Evolutionary conservation across 495 filamentous ascomycete species (phyloP).

Genomic region (Daldinia childiae): DNA sequence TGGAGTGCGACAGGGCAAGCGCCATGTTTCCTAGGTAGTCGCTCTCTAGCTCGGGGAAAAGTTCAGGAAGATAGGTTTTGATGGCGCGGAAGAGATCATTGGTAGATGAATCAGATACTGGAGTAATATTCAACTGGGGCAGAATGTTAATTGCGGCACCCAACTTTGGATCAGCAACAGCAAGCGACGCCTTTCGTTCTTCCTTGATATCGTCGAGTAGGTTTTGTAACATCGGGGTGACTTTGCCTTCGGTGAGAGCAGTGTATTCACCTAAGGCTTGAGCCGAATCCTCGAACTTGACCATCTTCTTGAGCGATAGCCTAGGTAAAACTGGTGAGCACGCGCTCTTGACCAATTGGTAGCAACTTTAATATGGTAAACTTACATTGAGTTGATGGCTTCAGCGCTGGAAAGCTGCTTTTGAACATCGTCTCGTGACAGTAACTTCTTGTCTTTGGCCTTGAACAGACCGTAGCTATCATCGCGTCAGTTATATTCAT

Average conservation of each 20-base stretch:
- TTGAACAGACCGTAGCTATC: constrained; percentile 91
- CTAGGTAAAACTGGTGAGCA: constrained; percentile 55
- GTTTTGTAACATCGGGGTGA: constrained; percentile 85
- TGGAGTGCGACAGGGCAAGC: constrained; percentile 93
- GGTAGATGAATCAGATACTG: constrained; percentile 87
- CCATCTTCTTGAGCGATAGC: constrained; percentile 94
- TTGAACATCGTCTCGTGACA: constrained; percentile 82
- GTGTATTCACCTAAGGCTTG: constrained; percentile 88
- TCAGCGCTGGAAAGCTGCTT: constrained; percentile 81
- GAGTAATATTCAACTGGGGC: constrained; percentile 81
- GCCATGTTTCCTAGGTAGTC: constrained; percentile 91
- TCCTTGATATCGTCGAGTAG: constrained; percentile 92
- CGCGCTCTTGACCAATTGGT: constrained; percentile 13
- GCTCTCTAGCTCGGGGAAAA: constrained; percentile 88
- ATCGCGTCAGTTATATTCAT: constrained; percentile 37
- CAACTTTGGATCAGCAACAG: constrained; percentile 94
- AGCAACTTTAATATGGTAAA: constrained; percentile 23
- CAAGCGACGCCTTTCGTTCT: constrained; percentile 95
- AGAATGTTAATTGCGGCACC: constrained; percentile 91
- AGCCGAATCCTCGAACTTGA: constrained; percentile 93
- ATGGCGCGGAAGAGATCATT: constrained; percentile 92
- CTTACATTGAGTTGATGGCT: constrained; percentile 87
- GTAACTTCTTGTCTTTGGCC: constrained; percentile 95
- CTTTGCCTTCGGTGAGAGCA: constrained; percentile 89
- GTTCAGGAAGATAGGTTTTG: constrained; percentile 84